These are phyloP conservation scores for Aspergillus neoniger DNA, from an alignment of 2,329 filamentous ascomycete genomes.

Conservation along the genomic window DNA sequence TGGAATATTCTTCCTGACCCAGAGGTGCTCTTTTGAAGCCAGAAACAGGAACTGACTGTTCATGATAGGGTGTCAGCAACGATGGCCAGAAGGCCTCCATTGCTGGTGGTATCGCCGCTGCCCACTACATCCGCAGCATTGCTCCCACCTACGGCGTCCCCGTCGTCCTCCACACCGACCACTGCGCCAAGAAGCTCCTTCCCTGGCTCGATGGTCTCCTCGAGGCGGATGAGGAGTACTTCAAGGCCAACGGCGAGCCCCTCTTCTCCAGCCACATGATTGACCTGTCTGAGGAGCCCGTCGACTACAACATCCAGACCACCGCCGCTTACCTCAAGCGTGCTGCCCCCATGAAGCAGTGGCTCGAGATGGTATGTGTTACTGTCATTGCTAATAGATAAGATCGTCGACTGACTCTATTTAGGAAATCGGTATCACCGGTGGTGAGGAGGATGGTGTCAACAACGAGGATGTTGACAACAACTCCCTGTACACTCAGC, in stretches of 20 bases:
- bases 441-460: slow-evolving; percentile 96
- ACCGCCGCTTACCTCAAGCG: slow-evolving; percentile 93
- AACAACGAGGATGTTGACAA: slow-evolving; percentile 99
- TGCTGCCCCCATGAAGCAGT: slow-evolving; percentile 95
- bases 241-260: slow-evolving; percentile 89
- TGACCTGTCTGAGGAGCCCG: slow-evolving; percentile 87
- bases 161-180: slow-evolving; percentile 93
- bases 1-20: background rate
- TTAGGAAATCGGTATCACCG: slow-evolving; percentile 85
- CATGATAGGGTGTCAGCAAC: slow-evolving; percentile 70
- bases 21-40: background rate
- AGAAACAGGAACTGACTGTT: slow-evolving; percentile 1
- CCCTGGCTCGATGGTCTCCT: slow-evolving; percentile 97
- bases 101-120: slow-evolving; percentile 81
- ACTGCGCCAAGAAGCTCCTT: slow-evolving; percentile 99
- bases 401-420: slow-evolving; percentile 7
- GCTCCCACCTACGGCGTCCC: slow-evolving; percentile 86
- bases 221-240: slow-evolving; percentile 90
- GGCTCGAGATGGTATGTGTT: slow-evolving; percentile 86
- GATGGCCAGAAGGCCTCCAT: slow-evolving; percentile 84
- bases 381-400: background rate
- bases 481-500: slow-evolving; percentile 95
- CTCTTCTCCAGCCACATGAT: slow-evolving; percentile 99
- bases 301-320: slow-evolving; percentile 88
- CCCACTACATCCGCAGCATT: slow-evolving; percentile 88